Evolutionary conservation across 176 grass and related monocot species (phyloP).

Genomic region (Urochloa ruziziensis): DNA sequence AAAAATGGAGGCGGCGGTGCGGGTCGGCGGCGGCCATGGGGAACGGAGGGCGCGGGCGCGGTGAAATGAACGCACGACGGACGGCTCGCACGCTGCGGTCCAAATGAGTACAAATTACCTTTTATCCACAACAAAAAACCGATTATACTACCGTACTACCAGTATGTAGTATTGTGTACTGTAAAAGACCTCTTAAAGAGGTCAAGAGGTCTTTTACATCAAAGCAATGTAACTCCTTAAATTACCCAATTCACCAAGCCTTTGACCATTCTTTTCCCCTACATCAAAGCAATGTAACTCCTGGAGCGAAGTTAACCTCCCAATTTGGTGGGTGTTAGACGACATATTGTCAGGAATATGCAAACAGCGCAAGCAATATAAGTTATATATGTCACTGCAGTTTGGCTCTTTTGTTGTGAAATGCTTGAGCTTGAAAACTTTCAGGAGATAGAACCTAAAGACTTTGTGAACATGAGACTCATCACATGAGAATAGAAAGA

Average conservation of each 20-base stretch:
- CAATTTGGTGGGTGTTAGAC: not conserved
- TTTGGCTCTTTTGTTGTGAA: not conserved
- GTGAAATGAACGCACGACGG: too few relatives aligned
- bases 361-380: constrained; percentile 8
- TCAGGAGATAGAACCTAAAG: constrained; percentile 10
- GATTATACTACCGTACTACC: too few relatives aligned
- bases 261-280: constrained; percentile 5
- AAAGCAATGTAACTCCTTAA: too few relatives aligned
- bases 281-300: constrained; percentile 15
- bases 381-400: not conserved
- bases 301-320: constrained; percentile 26
- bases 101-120: too few relatives aligned
- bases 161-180: too few relatives aligned
- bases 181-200: too few relatives aligned
- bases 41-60: too few relatives aligned
- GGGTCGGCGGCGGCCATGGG: too few relatives aligned
- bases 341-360: not conserved
- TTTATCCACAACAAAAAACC: too few relatives aligned
- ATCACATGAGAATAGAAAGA: not conserved
- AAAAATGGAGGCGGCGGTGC: too few relatives aligned
- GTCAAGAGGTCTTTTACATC: too few relatives aligned
- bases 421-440: constrained; percentile 17
- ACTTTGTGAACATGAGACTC: not conserved
- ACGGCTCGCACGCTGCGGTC: too few relatives aligned
- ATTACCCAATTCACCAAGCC: not conserved